Conservation (phyloP, 345 rosid genomes). For the Aegle marmelos region DNA sequence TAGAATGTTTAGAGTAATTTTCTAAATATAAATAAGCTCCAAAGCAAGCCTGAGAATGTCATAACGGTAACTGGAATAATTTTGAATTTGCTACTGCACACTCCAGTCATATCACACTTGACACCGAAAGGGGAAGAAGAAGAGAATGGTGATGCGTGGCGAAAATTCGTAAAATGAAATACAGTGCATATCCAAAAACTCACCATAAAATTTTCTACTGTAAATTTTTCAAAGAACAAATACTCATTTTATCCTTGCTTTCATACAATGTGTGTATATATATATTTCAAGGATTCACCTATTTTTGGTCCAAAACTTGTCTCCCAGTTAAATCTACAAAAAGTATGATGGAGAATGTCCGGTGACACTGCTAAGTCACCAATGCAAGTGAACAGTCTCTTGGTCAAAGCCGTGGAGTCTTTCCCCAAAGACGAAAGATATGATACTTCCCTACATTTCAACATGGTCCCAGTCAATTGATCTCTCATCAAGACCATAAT, state of each 20-base stretch:
- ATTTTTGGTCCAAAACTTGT: not conserved
- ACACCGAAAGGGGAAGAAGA: not conserved
- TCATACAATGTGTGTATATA: not conserved
- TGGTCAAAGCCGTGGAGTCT: not conserved
- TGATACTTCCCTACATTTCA: constrained; percentile 39
- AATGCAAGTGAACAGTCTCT: not conserved
- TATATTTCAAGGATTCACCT: not conserved
- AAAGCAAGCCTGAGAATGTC: not conserved
- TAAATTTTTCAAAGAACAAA: not conserved
- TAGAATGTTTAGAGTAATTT: no score
- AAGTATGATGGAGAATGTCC: not conserved
- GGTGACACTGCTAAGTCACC: not conserved
- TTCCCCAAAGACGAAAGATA: constrained; percentile 7
- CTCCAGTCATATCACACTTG: not conserved
- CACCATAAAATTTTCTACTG: not conserved
- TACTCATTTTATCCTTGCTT: not conserved
- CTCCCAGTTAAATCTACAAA: not conserved
- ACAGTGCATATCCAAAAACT: not conserved
- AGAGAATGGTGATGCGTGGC: not conserved
- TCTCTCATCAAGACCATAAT: constrained; percentile 37
- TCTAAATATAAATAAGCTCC: not conserved
- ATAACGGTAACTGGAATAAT: not conserved
- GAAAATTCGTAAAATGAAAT: not conserved
- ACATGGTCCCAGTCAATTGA: constrained; percentile 54
- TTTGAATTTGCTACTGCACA: not conserved